phyloP scores from a whole-genome alignment of 805 yeast species.

The Lipomyces oligophaga region DNA sequence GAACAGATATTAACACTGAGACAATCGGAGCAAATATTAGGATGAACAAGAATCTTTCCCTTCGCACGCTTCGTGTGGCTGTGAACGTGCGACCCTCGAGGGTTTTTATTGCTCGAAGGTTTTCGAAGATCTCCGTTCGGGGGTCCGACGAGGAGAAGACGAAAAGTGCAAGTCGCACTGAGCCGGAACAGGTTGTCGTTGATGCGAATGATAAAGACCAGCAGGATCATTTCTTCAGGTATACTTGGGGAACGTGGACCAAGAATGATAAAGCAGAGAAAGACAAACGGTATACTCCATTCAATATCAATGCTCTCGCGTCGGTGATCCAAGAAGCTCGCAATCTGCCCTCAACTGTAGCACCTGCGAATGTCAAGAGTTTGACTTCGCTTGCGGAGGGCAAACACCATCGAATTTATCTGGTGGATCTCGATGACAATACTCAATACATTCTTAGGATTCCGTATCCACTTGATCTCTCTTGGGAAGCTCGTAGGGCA shows the following conservation, averaged over 20 bases:
- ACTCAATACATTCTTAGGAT: constrained; percentile 66
- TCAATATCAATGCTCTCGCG: constrained; percentile 73
- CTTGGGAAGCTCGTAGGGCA: constrained; percentile 47
- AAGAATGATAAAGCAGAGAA: constrained; percentile 72
- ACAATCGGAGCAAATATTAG: too few species aligned
- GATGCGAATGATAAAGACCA: constrained; percentile 10
- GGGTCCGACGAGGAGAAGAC: too few species aligned
- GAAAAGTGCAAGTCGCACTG: too few species aligned
- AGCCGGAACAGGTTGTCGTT: too few species aligned
- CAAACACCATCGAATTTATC: constrained; percentile 84
- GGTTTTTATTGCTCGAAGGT: too few species aligned
- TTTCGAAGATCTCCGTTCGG: too few species aligned
- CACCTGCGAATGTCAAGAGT: constrained; percentile 53
- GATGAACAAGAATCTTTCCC: too few species aligned
- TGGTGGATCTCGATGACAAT: constrained; percentile 58
- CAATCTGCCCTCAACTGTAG: neutral
- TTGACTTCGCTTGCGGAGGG: constrained; percentile 89
- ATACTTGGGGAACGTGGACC: constrained; percentile 95
- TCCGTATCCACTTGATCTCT: constrained; percentile 75
- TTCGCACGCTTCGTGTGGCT: too few species aligned
- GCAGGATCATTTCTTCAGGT: constrained; percentile 58
- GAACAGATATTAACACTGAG: too few species aligned
- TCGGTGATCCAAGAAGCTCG: constrained; percentile 36
- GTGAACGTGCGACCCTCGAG: too few species aligned
- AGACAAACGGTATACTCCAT: constrained; percentile 69